Conservation (phyloP, 1,284 basidiomycete species). For the Ganoderma boninense region DNA sequence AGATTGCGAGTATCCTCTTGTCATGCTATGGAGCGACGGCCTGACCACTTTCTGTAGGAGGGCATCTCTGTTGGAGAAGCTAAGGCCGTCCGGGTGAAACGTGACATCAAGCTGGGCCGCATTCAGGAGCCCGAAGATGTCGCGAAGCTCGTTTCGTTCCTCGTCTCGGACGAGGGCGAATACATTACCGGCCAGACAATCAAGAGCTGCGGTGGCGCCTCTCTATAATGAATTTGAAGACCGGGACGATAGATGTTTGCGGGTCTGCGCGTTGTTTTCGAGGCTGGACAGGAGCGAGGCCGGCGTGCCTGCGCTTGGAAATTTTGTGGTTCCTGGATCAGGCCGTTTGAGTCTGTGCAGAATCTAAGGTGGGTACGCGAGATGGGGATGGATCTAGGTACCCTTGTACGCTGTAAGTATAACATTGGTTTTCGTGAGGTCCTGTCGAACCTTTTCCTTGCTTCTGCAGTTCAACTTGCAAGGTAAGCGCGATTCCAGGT, state of each 20-base stretch:
- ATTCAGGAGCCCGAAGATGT: conserved; percentile 50
- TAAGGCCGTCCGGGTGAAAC: conserved; percentile 43
- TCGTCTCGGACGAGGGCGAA: conserved; percentile 48
- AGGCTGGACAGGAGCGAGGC: conserved; percentile 21
- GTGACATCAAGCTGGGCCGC: conserved; percentile 42
- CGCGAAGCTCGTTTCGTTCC: conserved; percentile 53
- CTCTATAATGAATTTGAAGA: conserved; percentile 28
- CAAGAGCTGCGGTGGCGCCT: conserved; percentile 46
- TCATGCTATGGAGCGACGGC: neutral
- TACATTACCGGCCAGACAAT: conserved; percentile 52
- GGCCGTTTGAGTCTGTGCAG: neutral
- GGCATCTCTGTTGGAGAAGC: conserved; percentile 42
- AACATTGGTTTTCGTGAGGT: neutral
- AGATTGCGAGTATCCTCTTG: conserved; percentile 35
- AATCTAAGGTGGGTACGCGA: neutral
- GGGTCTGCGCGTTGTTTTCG: neutral
- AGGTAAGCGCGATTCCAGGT: no score
- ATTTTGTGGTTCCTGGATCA: neutral
- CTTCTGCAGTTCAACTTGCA: no score
- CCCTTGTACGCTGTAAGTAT: neutral
- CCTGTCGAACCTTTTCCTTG: neutral
- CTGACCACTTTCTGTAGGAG: conserved; percentile 30
- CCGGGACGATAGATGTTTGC: neutral
- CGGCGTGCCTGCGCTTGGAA: conserved; percentile 21
- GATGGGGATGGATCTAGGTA: neutral